Percentiles rank a stretch among this genome's conserved stretches.
phyloP scores from a whole-genome alignment of 1,139 yeast species.

The Torulaspora globosa region DNA sequence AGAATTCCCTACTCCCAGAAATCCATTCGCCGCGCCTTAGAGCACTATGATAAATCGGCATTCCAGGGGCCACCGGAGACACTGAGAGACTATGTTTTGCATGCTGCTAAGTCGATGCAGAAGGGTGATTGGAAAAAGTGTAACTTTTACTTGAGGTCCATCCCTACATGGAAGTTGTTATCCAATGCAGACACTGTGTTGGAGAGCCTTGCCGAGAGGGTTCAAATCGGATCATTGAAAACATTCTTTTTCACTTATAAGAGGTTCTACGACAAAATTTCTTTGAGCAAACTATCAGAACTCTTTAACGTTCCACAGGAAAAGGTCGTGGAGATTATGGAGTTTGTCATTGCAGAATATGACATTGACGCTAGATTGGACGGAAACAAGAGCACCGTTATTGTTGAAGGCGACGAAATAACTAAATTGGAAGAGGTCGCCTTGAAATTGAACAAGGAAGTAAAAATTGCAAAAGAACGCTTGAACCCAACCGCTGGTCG shows the following conservation, averaged over 20 bases:
- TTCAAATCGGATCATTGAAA: slow-evolving; percentile 86
- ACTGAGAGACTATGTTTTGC: slow-evolving; percentile 88
- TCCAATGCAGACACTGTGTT: slow-evolving; percentile 65
- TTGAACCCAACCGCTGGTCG: slow-evolving; percentile 28
- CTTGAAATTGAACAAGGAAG: slow-evolving; percentile 81
- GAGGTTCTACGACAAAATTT: slow-evolving; percentile 67
- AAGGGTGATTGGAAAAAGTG: slow-evolving; percentile 88
- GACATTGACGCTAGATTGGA: slow-evolving; percentile 70
- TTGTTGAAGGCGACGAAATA: slow-evolving; percentile 71
- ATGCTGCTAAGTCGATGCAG: slow-evolving; percentile 86
- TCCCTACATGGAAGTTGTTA: slow-evolving; percentile 87
- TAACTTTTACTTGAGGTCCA: slow-evolving; percentile 62
- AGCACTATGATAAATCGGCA: slow-evolving; percentile 89
- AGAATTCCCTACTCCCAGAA: slow-evolving; percentile 62
- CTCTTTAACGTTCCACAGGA: slow-evolving; percentile 61
- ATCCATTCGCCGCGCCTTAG: slow-evolving; percentile 88
- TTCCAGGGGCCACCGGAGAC: slow-evolving; percentile 98
- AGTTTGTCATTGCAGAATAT: slow-evolving; percentile 69
- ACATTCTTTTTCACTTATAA: slow-evolving; percentile 86
- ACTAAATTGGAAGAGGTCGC: slow-evolving; percentile 88
- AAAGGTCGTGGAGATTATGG: slow-evolving; percentile 58
- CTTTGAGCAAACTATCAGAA: slow-evolving; percentile 60
- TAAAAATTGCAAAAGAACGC: slow-evolving; percentile 36
- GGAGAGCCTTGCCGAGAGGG: slow-evolving; percentile 65
- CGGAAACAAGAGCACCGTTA: slow-evolving; percentile 54